A percentile compares a stretch with the other conserved stretches of the same genome.
These are phyloP conservation scores for Emmonsiellopsis sp. DNA, from an alignment of 2,329 filamentous ascomycete genomes.

Conservation along the genomic window DNA sequence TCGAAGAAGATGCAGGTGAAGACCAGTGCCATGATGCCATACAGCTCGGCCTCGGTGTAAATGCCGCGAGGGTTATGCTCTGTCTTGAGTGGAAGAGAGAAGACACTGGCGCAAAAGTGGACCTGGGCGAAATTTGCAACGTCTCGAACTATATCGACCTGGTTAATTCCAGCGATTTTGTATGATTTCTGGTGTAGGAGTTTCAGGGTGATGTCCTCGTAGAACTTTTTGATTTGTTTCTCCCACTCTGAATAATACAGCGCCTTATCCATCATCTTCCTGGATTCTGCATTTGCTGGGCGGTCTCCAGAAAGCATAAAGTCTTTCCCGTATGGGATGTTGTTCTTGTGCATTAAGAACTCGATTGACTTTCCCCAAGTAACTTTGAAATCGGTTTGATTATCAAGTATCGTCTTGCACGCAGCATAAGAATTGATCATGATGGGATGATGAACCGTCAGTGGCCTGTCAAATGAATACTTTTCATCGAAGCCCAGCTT, in stretches of 20 bases:
- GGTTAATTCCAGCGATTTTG: slow-evolving; percentile 31
- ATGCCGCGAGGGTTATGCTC: slow-evolving; percentile 16
- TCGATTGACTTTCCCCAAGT: slow-evolving; percentile 15
- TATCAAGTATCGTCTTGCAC: slow-evolving; percentile 12
- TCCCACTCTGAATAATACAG: slow-evolving; percentile 12
- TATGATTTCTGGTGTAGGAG: slow-evolving; percentile 28
- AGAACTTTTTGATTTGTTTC: slow-evolving; percentile 11
- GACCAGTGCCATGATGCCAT: slow-evolving; percentile 40
- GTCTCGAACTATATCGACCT: slow-evolving; percentile 18
- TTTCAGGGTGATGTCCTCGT: slow-evolving; percentile 11
- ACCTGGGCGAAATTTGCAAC: slow-evolving; percentile 17
- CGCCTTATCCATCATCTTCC: slow-evolving; percentile 12
- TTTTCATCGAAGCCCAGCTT: slow-evolving; percentile 11
- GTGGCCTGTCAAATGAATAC: slow-evolving; percentile 15
- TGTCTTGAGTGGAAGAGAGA: slow-evolving; percentile 17
- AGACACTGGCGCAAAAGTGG: slow-evolving; percentile 16
- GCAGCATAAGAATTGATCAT: slow-evolving; percentile 11
- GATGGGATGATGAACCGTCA: slow-evolving; percentile 6
- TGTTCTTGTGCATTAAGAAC: slow-evolving; percentile 11
- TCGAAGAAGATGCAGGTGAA: slow-evolving; percentile 40
- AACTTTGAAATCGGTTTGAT: slow-evolving; percentile 16
- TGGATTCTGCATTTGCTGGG: slow-evolving; percentile 10
- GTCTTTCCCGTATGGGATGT: slow-evolving; percentile 12
- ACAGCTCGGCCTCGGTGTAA: slow-evolving; percentile 47
- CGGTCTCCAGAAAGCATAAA: slow-evolving; percentile 17